Evolutionary conservation across 345 rosid species (phyloP), one percentile per base, ranked within the genome.

Genomic region (Eucalyptus grandis): DNA sequence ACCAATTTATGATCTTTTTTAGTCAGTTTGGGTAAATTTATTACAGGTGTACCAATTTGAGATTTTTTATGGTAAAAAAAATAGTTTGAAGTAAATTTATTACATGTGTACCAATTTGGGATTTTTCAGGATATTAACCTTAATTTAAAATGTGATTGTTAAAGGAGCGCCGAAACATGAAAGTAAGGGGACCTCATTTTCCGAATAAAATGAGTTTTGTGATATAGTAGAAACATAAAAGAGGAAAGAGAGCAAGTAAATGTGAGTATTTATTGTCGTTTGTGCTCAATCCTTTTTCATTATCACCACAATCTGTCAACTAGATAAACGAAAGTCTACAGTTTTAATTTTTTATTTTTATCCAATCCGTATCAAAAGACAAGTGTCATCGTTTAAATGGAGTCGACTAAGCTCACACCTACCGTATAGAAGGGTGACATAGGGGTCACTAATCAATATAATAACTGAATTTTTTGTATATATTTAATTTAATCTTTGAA

Each of bases 41-140:
- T 49, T 2, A 13, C 6, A 2, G 0, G 0, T 13, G 6, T 13
- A 49, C 2, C 1, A 12, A 13, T 49, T 49, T 49, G 1, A 6
- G 14, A 4, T 49, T 47, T 47, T 47, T 47, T 5, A 47, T 47
- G 3, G 0, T 11, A 0, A 47, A 47, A 47, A 47, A 47, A 47
- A 47, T 47, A 47, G 5, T 47, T 47, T 47, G 4, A 0, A 47
- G 50, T 49, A 49, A 49, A 49, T 49, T 49, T 49, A 13, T 49
- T 2, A 2, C 15, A 5, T 0, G 2, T 49, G 2, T 5, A 49
- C 5, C 15, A 49, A 0, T 5, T 49, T 49, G 0, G 14, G 5
- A 2, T 12, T 47, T 47, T 11, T 46, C 4, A 47, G 5, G 2
- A 0, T 49, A 49, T 49, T 49, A 49, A 49, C 2, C 2, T 0